Evolutionary conservation across 2,329 filamentous ascomycete genomes (phyloP), one percentile per base, ranked within the genome.

Genomic region (Penicillium polonicum): DNA sequence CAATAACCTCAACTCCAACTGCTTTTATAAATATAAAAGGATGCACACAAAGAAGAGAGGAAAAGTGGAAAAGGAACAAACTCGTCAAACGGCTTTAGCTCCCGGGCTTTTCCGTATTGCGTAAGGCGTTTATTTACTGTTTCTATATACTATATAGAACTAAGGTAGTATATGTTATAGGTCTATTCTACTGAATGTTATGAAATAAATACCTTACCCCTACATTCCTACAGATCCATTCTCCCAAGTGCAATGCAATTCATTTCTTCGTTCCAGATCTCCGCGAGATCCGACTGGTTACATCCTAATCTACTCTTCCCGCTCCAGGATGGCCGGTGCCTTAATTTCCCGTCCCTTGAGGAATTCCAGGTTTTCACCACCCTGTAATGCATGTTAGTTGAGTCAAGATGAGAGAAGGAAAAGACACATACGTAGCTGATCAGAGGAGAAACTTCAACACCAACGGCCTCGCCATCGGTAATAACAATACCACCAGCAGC

Each of bases 391-490:
- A 51, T 45, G 58, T 68, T 55, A 65, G 52, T 49, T 23, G 41
- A 39, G 36, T 35, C 43, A 39, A 27, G 6, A 56, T 27, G 15
- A 27, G 23, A 9, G 29, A 31, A 12, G 12, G 27, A 27, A 27
- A 53, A 52, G 41, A 46, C 52, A 89, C 91, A 86, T 85, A 95
- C 92, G 73, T 99, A 99, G 84, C 92, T 97, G 73, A 95, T 89
- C 68, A 96, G 80, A 38, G 94, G 94, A 53, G 92, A 96, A 19
- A 99, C 86, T 75, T 99, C 94, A 36, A 99, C 83, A 38, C 94
- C 93, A 36, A 80, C 82, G 5, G 78, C 74, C 7, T 80, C 78
- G 52, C 74, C 77, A 69, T 89, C 85, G 60, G 85, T 88, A 39
- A 87, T 83, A 41, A 97, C 86, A 9, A 83, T 83, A 27, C 86